Percentiles rank a stretch among this genome's conserved stretches.
These are phyloP conservation scores for Hyparrhenia diplandra DNA, from an alignment of 176 grass and related monocot genomes.

Conservation along the genomic window DNA sequence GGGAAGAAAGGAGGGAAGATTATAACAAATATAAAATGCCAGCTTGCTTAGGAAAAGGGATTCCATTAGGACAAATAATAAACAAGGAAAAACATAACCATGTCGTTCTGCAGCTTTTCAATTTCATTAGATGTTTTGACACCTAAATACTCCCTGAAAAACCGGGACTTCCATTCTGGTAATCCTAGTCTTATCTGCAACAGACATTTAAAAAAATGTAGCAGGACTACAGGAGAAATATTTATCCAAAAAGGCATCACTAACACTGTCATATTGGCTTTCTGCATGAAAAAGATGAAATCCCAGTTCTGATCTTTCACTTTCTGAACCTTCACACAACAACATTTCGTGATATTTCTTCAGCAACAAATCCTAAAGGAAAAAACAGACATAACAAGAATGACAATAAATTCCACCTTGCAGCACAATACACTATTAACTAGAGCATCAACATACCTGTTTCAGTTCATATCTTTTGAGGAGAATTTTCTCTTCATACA, in stretches of 20 bases:
- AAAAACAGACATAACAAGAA: background rate
- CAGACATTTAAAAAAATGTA: conserved; percentile 9
- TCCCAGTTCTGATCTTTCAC: conserved; percentile 25
- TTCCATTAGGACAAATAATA: conserved; percentile 3
- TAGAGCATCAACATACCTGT: conserved; percentile 10
- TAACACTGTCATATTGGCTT: conserved; percentile 28
- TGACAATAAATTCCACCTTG: background rate
- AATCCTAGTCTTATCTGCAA: conserved; percentile 42
- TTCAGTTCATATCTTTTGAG: background rate
- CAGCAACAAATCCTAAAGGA: background rate
- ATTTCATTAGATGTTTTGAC: conserved; percentile 35
- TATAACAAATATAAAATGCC: background rate
- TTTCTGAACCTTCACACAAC: background rate
- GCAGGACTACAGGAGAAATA: background rate
- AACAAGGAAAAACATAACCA: conserved; percentile 37
- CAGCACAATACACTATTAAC: background rate
- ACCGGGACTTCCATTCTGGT: conserved; percentile 59
- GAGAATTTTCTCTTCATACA: too few relatives aligned
- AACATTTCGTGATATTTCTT: background rate
- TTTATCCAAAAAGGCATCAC: background rate
- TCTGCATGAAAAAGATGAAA: conserved; percentile 30
- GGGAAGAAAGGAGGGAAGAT: background rate
- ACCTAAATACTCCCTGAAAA: conserved; percentile 48
- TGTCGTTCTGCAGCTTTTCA: conserved; percentile 28
- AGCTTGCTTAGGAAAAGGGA: background rate